Conservation (phyloP, 2,329 filamentous ascomycete species). For the Ophiostoma pallidulum region DNA sequence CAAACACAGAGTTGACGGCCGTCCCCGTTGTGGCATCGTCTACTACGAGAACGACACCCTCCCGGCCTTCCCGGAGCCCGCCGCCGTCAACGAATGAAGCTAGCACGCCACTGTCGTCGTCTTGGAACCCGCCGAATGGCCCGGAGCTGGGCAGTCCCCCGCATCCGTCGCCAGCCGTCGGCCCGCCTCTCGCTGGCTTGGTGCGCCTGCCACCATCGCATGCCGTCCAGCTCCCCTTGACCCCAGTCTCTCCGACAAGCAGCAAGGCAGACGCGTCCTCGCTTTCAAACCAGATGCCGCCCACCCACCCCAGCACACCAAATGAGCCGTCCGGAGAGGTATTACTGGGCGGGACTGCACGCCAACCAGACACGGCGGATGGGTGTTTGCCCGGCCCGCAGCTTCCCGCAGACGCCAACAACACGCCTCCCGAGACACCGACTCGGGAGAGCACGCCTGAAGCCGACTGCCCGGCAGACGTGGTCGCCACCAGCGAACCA, state of each 20-base stretch:
- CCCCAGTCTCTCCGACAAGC: too few relatives aligned
- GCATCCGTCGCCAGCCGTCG: background rate
- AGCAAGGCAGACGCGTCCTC: background rate
- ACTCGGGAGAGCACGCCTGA: background rate
- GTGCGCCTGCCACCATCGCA: too few relatives aligned
- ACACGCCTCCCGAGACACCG: slow-evolving; percentile 4
- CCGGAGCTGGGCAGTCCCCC: background rate
- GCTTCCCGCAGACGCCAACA: background rate
- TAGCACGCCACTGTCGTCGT: background rate
- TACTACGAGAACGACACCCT: background rate
- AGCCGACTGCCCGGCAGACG: background rate
- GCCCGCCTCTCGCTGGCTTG: background rate
- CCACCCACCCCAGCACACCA: background rate
- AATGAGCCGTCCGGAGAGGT: too few relatives aligned
- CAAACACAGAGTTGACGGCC: too few relatives aligned
- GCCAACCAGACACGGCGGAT: too few relatives aligned
- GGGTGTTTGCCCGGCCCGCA: too few relatives aligned
- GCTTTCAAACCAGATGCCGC: background rate
- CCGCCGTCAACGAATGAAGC: background rate
- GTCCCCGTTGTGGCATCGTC: too few relatives aligned
- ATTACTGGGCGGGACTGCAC: too few relatives aligned
- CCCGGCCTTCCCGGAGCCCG: background rate
- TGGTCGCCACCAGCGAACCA: too few relatives aligned
- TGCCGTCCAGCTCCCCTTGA: too few relatives aligned
- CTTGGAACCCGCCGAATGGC: background rate